Evolutionary conservation across 1,284 basidiomycete genomes (phyloP).

Genomic region (Puccinia horiana): DNA sequence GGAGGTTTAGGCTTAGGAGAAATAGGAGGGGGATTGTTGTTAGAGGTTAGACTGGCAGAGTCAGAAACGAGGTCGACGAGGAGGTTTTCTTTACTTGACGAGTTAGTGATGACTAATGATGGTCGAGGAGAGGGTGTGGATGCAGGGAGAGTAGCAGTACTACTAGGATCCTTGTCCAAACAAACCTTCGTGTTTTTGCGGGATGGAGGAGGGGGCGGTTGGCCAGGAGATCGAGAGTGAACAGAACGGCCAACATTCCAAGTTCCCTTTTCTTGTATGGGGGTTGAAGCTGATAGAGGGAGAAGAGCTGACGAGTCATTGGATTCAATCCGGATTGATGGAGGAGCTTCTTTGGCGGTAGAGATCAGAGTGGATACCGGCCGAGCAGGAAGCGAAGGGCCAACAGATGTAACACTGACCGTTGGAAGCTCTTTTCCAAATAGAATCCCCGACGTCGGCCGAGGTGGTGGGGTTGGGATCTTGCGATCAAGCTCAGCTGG

Average conservation of each 20-base stretch:
- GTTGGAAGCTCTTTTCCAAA: neutral
- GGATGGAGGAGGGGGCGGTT: neutral
- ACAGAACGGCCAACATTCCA: neutral
- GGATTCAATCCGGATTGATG: neutral
- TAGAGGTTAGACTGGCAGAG: neutral
- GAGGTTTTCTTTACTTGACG: neutral
- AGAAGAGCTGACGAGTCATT: too few species aligned
- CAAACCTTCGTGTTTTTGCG: conserved; percentile 8
- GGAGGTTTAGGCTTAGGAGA: conserved; percentile 31
- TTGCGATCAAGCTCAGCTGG: neutral
- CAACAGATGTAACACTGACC: neutral
- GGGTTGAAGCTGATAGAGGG: neutral
- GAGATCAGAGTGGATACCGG: neutral
- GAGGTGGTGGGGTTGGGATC: neutral
- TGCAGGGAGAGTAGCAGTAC: too few species aligned
- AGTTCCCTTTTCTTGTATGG: neutral
- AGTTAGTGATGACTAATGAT: neutral
- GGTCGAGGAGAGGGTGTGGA: neutral
- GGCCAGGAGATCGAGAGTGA: neutral
- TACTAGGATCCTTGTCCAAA: neutral
- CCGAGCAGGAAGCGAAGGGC: neutral
- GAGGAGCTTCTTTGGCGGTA: neutral
- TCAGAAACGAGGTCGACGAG: neutral
- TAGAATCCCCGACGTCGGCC: neutral
- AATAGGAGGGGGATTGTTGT: conserved; percentile 20